Evolutionary conservation across 1,284 basidiomycete species (phyloP).

Genomic region (Quambalaria eucalypti): DNA sequence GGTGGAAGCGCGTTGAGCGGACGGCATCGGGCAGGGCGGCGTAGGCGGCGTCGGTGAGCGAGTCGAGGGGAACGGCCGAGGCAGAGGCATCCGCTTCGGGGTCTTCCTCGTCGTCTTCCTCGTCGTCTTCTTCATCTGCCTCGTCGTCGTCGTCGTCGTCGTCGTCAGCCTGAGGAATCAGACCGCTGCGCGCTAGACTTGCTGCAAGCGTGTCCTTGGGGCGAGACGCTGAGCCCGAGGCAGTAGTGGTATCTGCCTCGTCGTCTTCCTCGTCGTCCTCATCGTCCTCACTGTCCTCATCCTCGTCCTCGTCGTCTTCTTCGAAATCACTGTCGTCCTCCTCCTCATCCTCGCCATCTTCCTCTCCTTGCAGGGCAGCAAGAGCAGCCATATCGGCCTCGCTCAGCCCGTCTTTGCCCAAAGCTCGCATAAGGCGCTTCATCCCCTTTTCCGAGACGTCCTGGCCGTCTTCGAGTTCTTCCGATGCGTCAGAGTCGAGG

Average conservation of each 20-base stretch:
- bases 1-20: slow-evolving; percentile 27
- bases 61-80: slow-evolving; percentile 5
- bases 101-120: slow-evolving; percentile 20
- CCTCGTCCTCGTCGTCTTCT: slow-evolving; percentile 15
- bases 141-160: slow-evolving; percentile 25
- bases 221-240: slow-evolving; percentile 5
- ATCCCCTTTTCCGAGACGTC: slow-evolving; percentile 39
- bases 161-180: slow-evolving; percentile 19
- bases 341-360: slow-evolving; percentile 19
- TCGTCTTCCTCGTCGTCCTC: slow-evolving; percentile 14
- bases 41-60: slow-evolving; percentile 1
- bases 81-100: slow-evolving; percentile 16
- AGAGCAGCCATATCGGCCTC: slow-evolving; percentile 36
- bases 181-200: slow-evolving; percentile 36
- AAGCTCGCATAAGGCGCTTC: slow-evolving; percentile 35
- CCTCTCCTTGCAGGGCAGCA: slow-evolving; percentile 19
- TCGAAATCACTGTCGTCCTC: slow-evolving; percentile 20
- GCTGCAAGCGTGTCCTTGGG: slow-evolving; percentile 39
- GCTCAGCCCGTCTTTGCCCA: slow-evolving; percentile 38
- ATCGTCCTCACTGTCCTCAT: slow-evolving; percentile 16
- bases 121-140: slow-evolving; percentile 22
- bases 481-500: slow-evolving; percentile 1
- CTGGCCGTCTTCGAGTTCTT: slow-evolving; percentile 34
- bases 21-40: slow-evolving; percentile 35
- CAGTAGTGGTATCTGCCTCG: slow-evolving; percentile 3